These are phyloP conservation scores for Nannochloris sp. DNA, from an alignment of 139 green algal species.

Conservation along the genomic window DNA sequence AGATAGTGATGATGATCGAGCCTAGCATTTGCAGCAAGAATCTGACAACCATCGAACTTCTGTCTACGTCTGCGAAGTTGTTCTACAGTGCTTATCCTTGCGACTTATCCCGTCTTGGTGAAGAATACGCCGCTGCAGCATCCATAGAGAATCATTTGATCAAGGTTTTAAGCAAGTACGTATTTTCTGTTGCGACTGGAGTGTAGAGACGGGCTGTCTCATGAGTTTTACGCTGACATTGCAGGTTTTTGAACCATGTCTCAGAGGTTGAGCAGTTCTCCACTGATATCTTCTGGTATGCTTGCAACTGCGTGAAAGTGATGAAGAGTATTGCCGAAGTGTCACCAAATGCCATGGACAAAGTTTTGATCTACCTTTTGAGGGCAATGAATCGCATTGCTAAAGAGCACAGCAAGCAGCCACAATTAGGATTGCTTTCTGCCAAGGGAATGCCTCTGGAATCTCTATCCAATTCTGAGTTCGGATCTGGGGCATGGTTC, in stretches of 20 bases:
- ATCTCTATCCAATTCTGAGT: conserved; percentile 37
- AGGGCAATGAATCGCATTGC: conserved; percentile 50
- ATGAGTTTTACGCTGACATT: not conserved
- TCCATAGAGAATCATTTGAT: conserved; percentile 1
- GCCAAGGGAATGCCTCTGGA: conserved; percentile 11
- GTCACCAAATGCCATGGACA: conserved; percentile 25
- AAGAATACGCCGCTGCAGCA: not conserved
- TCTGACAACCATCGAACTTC: conserved; percentile 11
- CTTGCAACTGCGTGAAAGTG: conserved; percentile 21
- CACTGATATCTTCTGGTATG: conserved; percentile 5
- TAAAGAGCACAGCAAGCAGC: conserved; percentile 43
- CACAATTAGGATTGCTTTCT: conserved; percentile 13
- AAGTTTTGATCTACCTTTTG: conserved; percentile 46
- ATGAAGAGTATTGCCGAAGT: conserved; percentile 21
- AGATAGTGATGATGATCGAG: conserved; percentile 35
- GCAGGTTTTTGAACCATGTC: conserved; percentile 6
- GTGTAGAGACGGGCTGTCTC: not conserved
- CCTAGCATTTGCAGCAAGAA: conserved; percentile 12
- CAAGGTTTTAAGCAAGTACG: conserved; percentile 7
- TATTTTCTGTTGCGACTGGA: not conserved
- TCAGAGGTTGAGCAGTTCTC: conserved; percentile 1
- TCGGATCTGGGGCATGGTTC: conserved; percentile 60
- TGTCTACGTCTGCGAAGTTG: conserved; percentile 11
- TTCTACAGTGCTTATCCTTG: conserved; percentile 6
- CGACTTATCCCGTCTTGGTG: not conserved